Evolutionary conservation across 140 eudicot species (phyloP), one percentile per base, ranked within the genome.

Genomic region (Anethum foeniculum): DNA sequence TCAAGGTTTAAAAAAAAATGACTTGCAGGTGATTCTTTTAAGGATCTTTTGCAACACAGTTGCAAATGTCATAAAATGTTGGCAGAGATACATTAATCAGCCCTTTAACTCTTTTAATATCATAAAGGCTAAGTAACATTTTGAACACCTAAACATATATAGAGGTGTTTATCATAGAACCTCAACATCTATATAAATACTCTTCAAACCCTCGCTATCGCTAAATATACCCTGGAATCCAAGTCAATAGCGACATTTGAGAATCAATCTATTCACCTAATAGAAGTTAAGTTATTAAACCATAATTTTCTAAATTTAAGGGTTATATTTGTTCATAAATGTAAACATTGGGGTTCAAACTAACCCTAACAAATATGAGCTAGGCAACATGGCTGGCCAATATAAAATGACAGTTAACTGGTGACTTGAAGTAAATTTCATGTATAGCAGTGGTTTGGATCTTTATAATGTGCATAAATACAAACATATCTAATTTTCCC

Each of bases 391-490:
- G 30, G 25, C 23, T 72, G 49, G 28, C 43, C 43, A 74, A 41
- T 23, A n/a, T 41, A 34, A n/a, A n/a, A 52, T 38, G 23, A 44
- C 46, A 74, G 23, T 28, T 13, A 38, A 41, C 6, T 43, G 56
- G 78, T 23, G 23, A 38, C 16, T 19, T 72, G 16, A 41, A 9
- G 21, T 72, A 32, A 7, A 44, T 74, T 74, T 72, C 4, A 23
- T 44, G 51, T n/a, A 43, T n/a, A 44, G 78, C 58, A 21, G n/a
- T 46, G 39, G 52, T 41, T 41, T 10, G 77, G 51, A 72, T 68
- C 74, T 32, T 68, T 68, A 68, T 68, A 41, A 68, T 68, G 36
- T 5, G 36, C 28, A 38, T 62, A 52, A 67, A 80, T 47, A 76
- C 21, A 21, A 49, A 49, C 27, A 77, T 39, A 58, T n/a, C n/a